Percentiles rank a stretch among this genome's conserved stretches.
These are phyloP conservation scores for Sphaerulina vaccinii DNA, from an alignment of 2,329 filamentous ascomycete genomes.

Conservation along the genomic window DNA sequence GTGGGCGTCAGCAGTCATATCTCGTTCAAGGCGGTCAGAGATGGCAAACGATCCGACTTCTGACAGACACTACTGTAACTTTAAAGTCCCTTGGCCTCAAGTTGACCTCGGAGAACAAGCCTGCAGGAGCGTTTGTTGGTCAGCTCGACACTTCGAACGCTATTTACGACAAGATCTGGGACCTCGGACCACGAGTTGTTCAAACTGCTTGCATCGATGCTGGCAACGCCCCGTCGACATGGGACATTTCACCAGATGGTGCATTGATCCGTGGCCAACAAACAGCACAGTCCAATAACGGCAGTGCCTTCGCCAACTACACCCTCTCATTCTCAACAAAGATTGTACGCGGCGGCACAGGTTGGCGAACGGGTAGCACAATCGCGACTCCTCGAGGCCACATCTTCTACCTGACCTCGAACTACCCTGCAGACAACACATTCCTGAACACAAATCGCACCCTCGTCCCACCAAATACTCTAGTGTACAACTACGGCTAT, in stretches of 20 bases:
- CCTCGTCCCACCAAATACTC: slow-evolving; percentile 38
- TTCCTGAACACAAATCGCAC: slow-evolving; percentile 40
- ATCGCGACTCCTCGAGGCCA: slow-evolving; percentile 19
- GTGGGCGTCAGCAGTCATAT: slow-evolving; percentile 35
- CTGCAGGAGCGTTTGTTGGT: slow-evolving; percentile 32
- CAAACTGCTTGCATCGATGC: slow-evolving; percentile 41
- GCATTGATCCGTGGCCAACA: slow-evolving; percentile 39
- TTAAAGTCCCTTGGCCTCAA: slow-evolving; percentile 38
- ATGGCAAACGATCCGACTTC: slow-evolving; percentile 42
- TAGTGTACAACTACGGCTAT: slow-evolving; percentile 39
- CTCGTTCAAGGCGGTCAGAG: slow-evolving; percentile 45
- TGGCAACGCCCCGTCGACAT: slow-evolving; percentile 39
- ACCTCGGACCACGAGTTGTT: slow-evolving; percentile 39
- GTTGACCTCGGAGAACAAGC: slow-evolving; percentile 31
- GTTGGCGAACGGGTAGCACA: slow-evolving; percentile 40
- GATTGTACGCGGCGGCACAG: slow-evolving; percentile 41
- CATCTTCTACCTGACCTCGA: slow-evolving; percentile 31
- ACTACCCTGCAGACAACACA: slow-evolving; percentile 28
- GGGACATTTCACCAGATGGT: slow-evolving; percentile 39
- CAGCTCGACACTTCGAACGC: slow-evolving; percentile 35
- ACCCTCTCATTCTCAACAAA: slow-evolving; percentile 41
- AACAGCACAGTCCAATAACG: slow-evolving; percentile 33
- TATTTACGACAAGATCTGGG: slow-evolving; percentile 40
- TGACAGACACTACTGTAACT: slow-evolving; percentile 37
- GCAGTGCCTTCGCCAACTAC: slow-evolving; percentile 36